Base-by-base conservation (phyloP, 108 stramenopile species). In the Pseudonitzschia multiseries region DNA sequence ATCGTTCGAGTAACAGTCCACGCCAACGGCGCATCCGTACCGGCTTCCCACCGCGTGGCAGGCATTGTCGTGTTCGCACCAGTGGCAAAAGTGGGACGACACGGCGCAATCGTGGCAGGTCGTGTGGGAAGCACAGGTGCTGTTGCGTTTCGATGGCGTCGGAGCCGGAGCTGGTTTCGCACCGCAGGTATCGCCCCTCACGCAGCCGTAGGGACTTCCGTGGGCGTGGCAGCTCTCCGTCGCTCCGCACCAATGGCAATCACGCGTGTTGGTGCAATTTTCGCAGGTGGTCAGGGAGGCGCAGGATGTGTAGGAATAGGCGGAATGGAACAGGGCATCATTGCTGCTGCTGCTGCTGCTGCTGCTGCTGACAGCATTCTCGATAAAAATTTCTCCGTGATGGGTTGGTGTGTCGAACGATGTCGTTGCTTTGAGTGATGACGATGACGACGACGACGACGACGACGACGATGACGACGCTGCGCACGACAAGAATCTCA, bases 1-100 rank as follows among this genome's bases (percentile, higher is more conserved):
- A 79, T 92, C 87, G 65, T 89, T 91, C 15, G 89, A 87, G 78
- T 91, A 91, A 65, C 94, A 96, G 71, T 96, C 84, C 20, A 90
- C 92, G 27, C 94, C 94, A 1, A 76, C 57, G 1, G 79, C 72
- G 71, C 94, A 96, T 22, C 94, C 94, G 72, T 89, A 88, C 29
- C 88, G 79, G 21, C 82, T 83, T n/a, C 92, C 92, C 18, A 90
- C 67, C 43, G 89, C 87, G 71, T 96, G 94, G 73, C 94, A 96
- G 15, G 88, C 77, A 72, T 89, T 83, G 72, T 91, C 90, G 42
- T 79, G 70, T n/a, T 77, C 85, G 65, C 93, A 94, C 89, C 88
- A 94, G 71, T 94, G 93, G 60, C 93, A 94, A 41, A 76, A 57
- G 48, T 68, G 70, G 21, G 86, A 87, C 12, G 80, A 70, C 43